These are phyloP conservation scores for Fraxinus latifolia DNA, from an alignment of 305 asterid genomes.

Conservation along the genomic window DNA sequence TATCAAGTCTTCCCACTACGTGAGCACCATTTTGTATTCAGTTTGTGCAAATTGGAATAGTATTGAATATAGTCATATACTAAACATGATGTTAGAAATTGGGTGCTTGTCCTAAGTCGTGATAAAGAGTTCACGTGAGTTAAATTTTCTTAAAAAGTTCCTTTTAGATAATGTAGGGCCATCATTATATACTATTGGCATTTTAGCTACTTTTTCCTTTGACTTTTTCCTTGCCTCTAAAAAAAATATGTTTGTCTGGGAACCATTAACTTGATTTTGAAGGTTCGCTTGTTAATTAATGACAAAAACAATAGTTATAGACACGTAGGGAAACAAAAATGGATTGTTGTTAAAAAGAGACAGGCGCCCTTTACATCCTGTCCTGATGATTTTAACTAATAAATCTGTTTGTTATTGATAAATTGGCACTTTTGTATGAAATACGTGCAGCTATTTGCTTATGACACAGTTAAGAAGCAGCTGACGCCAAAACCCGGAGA, in stretches of 20 bases:
- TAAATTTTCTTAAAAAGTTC: background rate
- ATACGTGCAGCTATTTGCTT: slow-evolving; percentile 64
- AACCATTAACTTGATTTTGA: background rate
- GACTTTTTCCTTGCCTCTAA: background rate
- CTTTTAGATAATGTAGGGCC: background rate
- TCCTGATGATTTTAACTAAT: slow-evolving; percentile 6
- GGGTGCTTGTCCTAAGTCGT: background rate
- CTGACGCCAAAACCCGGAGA: slow-evolving; percentile 75
- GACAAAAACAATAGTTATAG: background rate
- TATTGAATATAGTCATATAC: background rate
- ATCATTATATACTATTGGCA: background rate
- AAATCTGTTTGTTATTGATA: background rate
- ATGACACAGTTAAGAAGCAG: slow-evolving; percentile 85
- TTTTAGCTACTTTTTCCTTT: background rate
- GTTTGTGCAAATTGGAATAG: background rate
- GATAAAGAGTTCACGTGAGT: background rate
- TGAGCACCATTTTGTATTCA: background rate
- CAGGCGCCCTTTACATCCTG: background rate
- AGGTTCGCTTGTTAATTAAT: background rate
- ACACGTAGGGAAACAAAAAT: background rate
- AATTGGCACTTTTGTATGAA: background rate
- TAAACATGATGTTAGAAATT: background rate
- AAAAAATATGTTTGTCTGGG: background rate
- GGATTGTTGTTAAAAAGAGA: background rate
- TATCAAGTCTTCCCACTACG: background rate